A percentile compares a stretch with the other conserved stretches of the same genome.
phyloP scores from a whole-genome alignment of 306 rosid genomes.

The Erythrophleum fordii region DNA sequence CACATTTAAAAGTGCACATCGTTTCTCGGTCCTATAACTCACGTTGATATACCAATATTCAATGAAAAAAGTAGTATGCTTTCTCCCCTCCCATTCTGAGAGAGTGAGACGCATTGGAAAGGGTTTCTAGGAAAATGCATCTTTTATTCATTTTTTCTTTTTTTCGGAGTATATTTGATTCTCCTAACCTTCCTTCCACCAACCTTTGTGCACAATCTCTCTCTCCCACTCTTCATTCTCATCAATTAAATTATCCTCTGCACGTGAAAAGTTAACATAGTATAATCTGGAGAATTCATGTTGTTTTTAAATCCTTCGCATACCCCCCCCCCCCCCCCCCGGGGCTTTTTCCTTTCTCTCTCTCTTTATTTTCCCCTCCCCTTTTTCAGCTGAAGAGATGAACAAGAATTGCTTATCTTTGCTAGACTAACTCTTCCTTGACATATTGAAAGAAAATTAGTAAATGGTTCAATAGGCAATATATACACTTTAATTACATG shows the following conservation, averaged over 20 bases:
- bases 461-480: background rate
- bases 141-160: background rate
- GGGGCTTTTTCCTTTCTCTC: background rate
- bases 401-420: background rate
- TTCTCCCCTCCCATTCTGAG: background rate
- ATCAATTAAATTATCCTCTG: background rate
- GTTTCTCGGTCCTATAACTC: background rate
- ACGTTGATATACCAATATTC: background rate
- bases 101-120: background rate
- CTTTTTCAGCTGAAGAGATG: background rate
- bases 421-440: background rate
- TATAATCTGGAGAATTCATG: too few species aligned
- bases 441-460: background rate
- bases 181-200: background rate
- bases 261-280: conserved; percentile 49
- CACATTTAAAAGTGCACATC: too few species aligned
- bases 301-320: too few species aligned
- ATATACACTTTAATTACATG: background rate
- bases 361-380: background rate
- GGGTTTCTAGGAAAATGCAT: background rate
- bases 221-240: background rate
- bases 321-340: too few species aligned
- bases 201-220: background rate
- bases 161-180: background rate
- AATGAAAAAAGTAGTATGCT: background rate